Evolutionary conservation across 139 green algal genomes (phyloP), one percentile per base, ranked within the genome.

Genomic region (Closterium sp.): DNA sequence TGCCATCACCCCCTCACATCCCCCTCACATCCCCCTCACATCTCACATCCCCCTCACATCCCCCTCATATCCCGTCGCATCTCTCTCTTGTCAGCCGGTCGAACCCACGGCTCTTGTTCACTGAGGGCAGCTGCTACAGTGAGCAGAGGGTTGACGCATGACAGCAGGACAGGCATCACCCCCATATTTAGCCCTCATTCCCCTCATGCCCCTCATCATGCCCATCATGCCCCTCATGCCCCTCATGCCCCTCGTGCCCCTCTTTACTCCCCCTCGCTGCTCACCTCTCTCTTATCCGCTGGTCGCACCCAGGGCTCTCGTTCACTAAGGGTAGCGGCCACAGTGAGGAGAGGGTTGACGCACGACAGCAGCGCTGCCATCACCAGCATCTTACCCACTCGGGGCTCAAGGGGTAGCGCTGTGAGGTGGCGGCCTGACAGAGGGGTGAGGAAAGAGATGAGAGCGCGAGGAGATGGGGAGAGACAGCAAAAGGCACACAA

Each of bases 341-440:
- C 90, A 16, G 95, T 95, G 16, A 96, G 64, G 1, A 95, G 69
- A 4, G 93, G 92, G 69, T 93, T 90, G 6, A 95, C n/a, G 28
- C 92, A 94, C 23, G 93, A 84, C 25, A 96, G 90, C 9, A 95
- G 23, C 64, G 88, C 87, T 4, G 66, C 94, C 84, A 94, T 91
- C 33, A 95, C 34, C 28, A 95, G 87, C 91, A 96, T 95, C 90
- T 96, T 96, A 33, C 94, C 94, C 33, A 95, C 64, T 69, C 89
- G 88, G 3, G 94, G 93, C 32, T 95, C 85, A 7, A 96, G 36
- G 1, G 94, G 94, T 64, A 96, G 84, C n/a, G 88, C 86, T 6
- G 88, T 90, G 9, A 96, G 90, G 84, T 96, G 93, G 1, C 87
- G 33, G 28, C 90, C 90, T 90, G 90, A 5, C 33, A 89, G 36